Evolutionary conservation across 2,329 filamentous ascomycete genomes (phyloP).

Genomic region (Microdochium trichocladiopsis): DNA sequence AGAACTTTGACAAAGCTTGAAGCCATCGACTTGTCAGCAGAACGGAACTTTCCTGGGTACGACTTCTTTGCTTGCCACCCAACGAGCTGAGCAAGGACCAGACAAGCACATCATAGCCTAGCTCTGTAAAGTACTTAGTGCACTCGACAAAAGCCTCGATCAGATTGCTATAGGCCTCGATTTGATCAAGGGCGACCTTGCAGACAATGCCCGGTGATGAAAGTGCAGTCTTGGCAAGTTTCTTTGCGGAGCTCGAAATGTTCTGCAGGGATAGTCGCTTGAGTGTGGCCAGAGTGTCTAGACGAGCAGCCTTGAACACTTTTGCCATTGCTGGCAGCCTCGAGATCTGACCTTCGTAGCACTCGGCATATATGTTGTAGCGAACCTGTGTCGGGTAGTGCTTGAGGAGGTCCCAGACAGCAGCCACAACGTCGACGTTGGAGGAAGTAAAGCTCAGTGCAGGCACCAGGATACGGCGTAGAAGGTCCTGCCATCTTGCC

Average conservation of each 20-base stretch:
- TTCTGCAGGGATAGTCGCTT: constrained; percentile 89
- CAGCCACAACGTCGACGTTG: constrained; percentile 78
- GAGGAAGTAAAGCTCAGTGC: constrained; percentile 78
- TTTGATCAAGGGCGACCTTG: constrained; percentile 78
- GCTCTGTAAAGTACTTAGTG: constrained; percentile 83
- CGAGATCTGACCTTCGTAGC: constrained; percentile 76
- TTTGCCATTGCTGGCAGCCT: constrained; percentile 68
- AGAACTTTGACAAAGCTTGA: constrained; percentile 81
- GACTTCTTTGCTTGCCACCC: constrained; percentile 52
- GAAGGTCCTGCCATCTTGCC: constrained; percentile 76
- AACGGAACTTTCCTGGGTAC: constrained; percentile 55
- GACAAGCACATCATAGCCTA: constrained; percentile 88
- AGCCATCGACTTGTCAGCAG: constrained; percentile 86
- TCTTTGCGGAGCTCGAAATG: constrained; percentile 75
- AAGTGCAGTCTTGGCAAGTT: constrained; percentile 85
- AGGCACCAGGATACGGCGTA: constrained; percentile 78
- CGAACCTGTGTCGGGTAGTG: constrained; percentile 69
- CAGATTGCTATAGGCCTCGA: constrained; percentile 90
- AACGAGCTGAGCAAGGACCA: constrained; percentile 82
- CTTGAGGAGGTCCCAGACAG: constrained; percentile 77
- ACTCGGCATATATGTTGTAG: constrained; percentile 89
- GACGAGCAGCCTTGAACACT: constrained; percentile 69
- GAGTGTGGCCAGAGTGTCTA: constrained; percentile 78
- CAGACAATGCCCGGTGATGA: constrained; percentile 90
- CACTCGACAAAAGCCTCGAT: constrained; percentile 94